A percentile compares a stretch with the other conserved stretches of the same genome.
Conservation (phyloP, 495 filamentous ascomycete species). For the Aspergillus heteromorphus region DNA sequence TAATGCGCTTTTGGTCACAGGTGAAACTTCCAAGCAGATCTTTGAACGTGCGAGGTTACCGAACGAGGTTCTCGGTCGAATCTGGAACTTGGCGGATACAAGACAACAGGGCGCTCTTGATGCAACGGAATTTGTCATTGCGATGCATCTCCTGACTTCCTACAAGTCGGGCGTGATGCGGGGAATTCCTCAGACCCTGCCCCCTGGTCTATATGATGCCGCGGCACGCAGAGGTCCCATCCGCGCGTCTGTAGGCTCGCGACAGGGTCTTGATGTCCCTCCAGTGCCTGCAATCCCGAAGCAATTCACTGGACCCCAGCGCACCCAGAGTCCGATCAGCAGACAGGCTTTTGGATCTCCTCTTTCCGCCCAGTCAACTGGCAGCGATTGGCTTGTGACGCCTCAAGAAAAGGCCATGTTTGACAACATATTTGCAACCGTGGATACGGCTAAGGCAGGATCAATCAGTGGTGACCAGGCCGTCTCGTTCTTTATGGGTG, state of each 20-base stretch:
- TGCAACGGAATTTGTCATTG: conserved; percentile 90
- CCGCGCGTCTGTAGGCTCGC: conserved; percentile 42
- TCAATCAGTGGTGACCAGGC: conserved; percentile 91
- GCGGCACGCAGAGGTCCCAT: conserved; percentile 63
- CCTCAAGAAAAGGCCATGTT: conserved; percentile 80
- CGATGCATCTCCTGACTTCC: conserved; percentile 93
- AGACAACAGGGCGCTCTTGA: conserved; percentile 88
- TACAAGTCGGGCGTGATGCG: conserved; percentile 77
- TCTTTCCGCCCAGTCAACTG: conserved; percentile 57
- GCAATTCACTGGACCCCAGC: conserved; percentile 64
- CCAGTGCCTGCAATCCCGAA: conserved; percentile 59
- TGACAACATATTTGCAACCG: conserved; percentile 72
- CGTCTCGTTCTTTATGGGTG: conserved; percentile 90
- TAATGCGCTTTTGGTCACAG: conserved; percentile 22
- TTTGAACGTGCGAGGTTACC: conserved; percentile 89
- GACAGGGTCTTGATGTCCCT: conserved; percentile 37
- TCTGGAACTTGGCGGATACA: conserved; percentile 92
- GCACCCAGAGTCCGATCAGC: conserved; percentile 67
- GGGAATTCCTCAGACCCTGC: conserved; percentile 74
- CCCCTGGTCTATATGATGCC: conserved; percentile 85
- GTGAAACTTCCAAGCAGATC: conserved; percentile 85
- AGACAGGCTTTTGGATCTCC: conserved; percentile 52
- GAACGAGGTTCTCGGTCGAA: conserved; percentile 83
- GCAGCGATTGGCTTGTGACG: conserved; percentile 74
- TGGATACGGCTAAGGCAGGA: conserved; percentile 74